Percentiles rank a stretch among this genome's conserved stretches.
phyloP scores from a whole-genome alignment of 1,284 basidiomycete species.

The Microbotryomycetes sp. region DNA sequence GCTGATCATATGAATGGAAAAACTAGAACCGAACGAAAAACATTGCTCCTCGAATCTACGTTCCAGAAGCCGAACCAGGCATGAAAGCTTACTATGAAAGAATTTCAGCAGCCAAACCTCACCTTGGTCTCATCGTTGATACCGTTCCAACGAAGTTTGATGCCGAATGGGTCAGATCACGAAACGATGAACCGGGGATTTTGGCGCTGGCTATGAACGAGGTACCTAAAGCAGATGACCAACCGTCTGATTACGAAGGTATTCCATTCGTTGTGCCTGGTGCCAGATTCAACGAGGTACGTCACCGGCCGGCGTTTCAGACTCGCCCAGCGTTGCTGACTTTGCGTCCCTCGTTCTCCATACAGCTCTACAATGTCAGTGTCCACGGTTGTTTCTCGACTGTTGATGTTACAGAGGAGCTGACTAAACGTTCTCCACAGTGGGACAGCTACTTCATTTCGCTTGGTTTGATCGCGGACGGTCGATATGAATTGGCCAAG shows the following conservation, averaged over 20 bases:
- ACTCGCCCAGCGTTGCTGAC: background rate
- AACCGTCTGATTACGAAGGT: conserved; percentile 70
- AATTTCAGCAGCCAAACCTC: conserved; percentile 47
- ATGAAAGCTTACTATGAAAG: conserved; percentile 86
- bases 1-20: too few species aligned
- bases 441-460: conserved; percentile 94
- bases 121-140: conserved; percentile 84
- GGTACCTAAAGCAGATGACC: conserved; percentile 59
- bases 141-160: conserved; percentile 78
- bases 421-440: conserved; percentile 45
- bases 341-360: background rate
- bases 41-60: conserved; percentile 72
- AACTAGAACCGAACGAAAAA: conserved; percentile 66
- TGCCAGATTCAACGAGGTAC: conserved; percentile 88
- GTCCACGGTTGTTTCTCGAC: background rate
- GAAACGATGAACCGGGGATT: conserved; percentile 90
- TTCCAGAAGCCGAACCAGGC: conserved; percentile 81
- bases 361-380: conserved; percentile 29
- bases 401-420: too few species aligned
- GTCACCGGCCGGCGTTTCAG: conserved; percentile 38
- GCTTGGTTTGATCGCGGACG: conserved; percentile 89
- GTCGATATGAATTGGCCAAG: conserved; percentile 85
- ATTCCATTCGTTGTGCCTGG: conserved; percentile 96
- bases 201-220: conserved; percentile 93
- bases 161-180: conserved; percentile 79